These are phyloP conservation scores for Tylopilus felleus DNA, from an alignment of 768 basidiomycete genomes.

Conservation along the genomic window DNA sequence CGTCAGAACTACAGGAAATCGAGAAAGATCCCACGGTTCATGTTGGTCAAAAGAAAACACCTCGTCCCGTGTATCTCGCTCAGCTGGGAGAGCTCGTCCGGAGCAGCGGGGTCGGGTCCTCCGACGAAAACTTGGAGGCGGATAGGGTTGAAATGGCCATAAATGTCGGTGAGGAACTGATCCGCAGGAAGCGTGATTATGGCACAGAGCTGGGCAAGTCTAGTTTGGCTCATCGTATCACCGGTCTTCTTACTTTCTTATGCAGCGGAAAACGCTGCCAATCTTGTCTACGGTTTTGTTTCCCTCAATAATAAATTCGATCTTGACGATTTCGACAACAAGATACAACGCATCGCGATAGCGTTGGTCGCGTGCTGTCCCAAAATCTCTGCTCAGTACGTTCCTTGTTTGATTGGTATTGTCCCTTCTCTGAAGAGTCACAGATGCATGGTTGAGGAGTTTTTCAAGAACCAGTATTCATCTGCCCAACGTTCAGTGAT, in stretches of 20 bases:
- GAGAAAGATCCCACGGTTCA: constrained; percentile 82
- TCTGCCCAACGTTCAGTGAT: constrained; percentile 80
- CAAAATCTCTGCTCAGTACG: constrained; percentile 75
- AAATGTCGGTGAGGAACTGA: constrained; percentile 73
- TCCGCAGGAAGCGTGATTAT: constrained; percentile 78
- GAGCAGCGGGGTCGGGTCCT: constrained; percentile 46
- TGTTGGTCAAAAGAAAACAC: constrained; percentile 63
- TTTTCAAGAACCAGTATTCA: constrained; percentile 93
- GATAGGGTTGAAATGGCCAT: constrained; percentile 81
- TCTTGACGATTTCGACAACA: constrained; percentile 71
- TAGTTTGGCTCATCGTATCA: background rate
- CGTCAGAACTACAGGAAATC: constrained; percentile 76
- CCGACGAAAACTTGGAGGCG: constrained; percentile 62
- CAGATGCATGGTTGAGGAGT: constrained; percentile 85
- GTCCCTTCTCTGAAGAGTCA: constrained; percentile 2
- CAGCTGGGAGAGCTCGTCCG: constrained; percentile 81
- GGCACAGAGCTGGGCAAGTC: constrained; percentile 80
- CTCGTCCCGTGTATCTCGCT: constrained; percentile 85
- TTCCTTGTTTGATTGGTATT: background rate
- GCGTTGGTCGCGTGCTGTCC: constrained; percentile 84
- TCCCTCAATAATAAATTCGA: constrained; percentile 82
- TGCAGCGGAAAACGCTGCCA: constrained; percentile 86
- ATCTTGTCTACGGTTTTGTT: constrained; percentile 70
- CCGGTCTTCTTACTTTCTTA: background rate
- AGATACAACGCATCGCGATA: constrained; percentile 71